Evolutionary conservation across 208 protist species (phyloP), one percentile per base, ranked within the genome.

Genomic region (Crithidia acanthocephali): DNA sequence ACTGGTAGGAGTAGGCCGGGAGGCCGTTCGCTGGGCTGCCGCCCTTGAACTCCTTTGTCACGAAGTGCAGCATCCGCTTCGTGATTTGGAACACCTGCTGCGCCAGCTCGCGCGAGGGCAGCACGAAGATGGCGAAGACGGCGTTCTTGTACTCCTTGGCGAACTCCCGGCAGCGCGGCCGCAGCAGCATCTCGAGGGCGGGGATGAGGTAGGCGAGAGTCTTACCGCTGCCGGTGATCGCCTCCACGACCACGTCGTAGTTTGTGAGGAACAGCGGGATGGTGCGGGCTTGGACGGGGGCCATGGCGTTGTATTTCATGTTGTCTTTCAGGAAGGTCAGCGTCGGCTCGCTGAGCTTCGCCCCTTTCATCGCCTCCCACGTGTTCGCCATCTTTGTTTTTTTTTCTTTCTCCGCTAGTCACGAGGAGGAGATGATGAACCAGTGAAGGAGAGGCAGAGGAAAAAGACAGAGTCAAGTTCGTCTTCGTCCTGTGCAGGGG

Each of bases 81-180:
- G 90, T 73, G 2, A 95, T 67, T 18, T 87, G 56, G 74, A 95
- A 92, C 22, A 98, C 94, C 79, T 99, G 96, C 76, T 98, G 87
- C n/a, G 96, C 97, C 10, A 99, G 79, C 85, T 99, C 97, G 18
- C 97, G 80, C 15, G 96, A 98, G 5, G 96, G 97, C 11, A 98
- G 72, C 6, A 99, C 72, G 40, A 98, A 80, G 27, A 98, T 67
- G 9, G 88, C 81, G 20, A 98, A 74, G 9, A 98, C 90, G 4
- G 90, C 86, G 66, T 93, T 88, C 58, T 75, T 82, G 68, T 84
- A 68, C 55, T 77, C 72, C 37, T 48, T 61, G n/a, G 79, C 83
- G 9, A 76, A 71, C 61, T 95, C 85, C 1, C 80, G 16, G 48
- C 81, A 83, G 18, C 83, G 72, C 28, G 83, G 84, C 3, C 84